Evolutionary conservation across 2,329 filamentous ascomycete genomes (phyloP).

Genomic region (Pseudogymnoascus sp.): DNA sequence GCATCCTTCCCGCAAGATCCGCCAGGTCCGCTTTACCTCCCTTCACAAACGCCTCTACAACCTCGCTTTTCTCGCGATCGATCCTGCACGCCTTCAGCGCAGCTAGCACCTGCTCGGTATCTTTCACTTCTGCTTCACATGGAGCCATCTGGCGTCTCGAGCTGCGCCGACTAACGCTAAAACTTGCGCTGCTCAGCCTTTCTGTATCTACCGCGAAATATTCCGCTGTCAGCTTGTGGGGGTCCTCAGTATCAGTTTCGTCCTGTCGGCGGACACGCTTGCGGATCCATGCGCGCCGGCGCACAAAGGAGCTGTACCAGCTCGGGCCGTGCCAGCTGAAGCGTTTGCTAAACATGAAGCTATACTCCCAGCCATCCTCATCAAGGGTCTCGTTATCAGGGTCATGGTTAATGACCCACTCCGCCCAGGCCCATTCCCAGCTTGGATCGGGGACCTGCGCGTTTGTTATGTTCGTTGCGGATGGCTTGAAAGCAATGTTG

Average conservation of each 20-base stretch:
- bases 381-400: constrained; percentile 55
- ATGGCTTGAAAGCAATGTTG: constrained; percentile 54
- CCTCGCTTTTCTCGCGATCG: constrained; percentile 85
- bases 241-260: constrained; percentile 31
- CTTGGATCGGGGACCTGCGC: constrained; percentile 89
- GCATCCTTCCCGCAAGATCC: constrained; percentile 68
- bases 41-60: constrained; percentile 72
- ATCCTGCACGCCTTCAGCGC: constrained; percentile 64
- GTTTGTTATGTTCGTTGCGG: constrained; percentile 64
- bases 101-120: constrained; percentile 53
- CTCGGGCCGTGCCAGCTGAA: constrained; percentile 83
- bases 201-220: constrained; percentile 71
- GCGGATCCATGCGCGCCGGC: constrained; percentile 78
- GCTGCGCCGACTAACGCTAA: background rate
- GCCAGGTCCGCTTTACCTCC: constrained; percentile 67
- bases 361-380: constrained; percentile 93
- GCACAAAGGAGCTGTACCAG: constrained; percentile 95
- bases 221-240: constrained; percentile 62
- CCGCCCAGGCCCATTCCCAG: constrained; percentile 79
- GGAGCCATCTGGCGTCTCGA: constrained; percentile 25
- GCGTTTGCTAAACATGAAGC: constrained; percentile 67
- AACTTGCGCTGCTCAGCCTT: constrained; percentile 33
- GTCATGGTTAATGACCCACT: constrained; percentile 62
- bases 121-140: constrained; percentile 44
- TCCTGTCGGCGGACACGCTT: constrained; percentile 59